Conservation (phyloP, 495 filamentous ascomycete species). For the Extremus antarcticus region DNA sequence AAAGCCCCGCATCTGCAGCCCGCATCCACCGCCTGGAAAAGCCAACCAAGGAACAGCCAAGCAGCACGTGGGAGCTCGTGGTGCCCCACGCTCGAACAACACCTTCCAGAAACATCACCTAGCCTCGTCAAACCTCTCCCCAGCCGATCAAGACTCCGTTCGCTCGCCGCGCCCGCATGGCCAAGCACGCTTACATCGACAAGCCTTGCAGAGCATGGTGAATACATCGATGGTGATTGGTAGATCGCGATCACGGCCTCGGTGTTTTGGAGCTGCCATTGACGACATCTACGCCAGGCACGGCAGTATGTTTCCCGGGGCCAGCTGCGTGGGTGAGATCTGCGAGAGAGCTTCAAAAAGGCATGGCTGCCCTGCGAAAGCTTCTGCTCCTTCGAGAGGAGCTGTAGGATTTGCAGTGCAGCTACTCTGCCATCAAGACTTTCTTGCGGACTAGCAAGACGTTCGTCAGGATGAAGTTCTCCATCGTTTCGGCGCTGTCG, state of each 20-base stretch:
- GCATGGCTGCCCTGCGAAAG: not conserved
- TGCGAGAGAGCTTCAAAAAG: not conserved
- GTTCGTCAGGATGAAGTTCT: not conserved
- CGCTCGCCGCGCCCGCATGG: too few species aligned
- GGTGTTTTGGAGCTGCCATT: not conserved
- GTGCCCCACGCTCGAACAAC: not conserved
- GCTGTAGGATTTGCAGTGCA: too few species aligned
- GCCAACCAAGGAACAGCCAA: not conserved
- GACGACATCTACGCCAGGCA: not conserved
- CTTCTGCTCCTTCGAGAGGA: not conserved
- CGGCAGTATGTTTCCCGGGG: not conserved
- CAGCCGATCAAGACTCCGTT: too few species aligned
- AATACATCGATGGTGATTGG: constrained; percentile 31
- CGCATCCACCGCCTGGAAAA: too few species aligned
- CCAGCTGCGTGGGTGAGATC: not conserved
- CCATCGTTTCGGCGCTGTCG: not conserved
- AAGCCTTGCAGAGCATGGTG: constrained; percentile 24
- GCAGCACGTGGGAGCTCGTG: not conserved
- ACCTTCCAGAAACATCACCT: not conserved
- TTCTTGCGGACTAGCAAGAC: not conserved
- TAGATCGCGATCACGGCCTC: not conserved
- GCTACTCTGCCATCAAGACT: not conserved
- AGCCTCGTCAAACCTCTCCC: not conserved
- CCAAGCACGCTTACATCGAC: not conserved
- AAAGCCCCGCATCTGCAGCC: too few species aligned